Conservation (phyloP, 2,329 filamentous ascomycete genomes). For the Xylaria digitata region DNA sequence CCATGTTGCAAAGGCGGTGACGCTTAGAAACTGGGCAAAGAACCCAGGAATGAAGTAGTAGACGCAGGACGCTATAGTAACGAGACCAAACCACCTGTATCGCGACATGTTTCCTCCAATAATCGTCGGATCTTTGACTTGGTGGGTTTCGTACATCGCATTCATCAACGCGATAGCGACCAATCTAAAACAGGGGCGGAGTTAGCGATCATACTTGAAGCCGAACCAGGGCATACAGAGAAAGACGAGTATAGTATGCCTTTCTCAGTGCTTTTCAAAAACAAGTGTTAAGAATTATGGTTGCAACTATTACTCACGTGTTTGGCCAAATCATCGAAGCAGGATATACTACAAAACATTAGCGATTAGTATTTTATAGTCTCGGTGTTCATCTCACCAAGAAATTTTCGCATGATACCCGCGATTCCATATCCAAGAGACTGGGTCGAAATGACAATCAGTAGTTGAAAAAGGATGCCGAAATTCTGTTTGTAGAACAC, state of each 20-base stretch:
- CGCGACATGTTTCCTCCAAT: slow-evolving; percentile 74
- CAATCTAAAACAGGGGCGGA: slow-evolving; percentile 58
- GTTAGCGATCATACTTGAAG: slow-evolving; percentile 14
- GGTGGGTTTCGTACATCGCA: slow-evolving; percentile 74
- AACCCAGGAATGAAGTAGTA: slow-evolving; percentile 79
- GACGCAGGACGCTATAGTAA: slow-evolving; percentile 67
- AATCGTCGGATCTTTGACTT: slow-evolving; percentile 61
- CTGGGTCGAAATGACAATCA: slow-evolving; percentile 75
- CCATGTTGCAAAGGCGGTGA: slow-evolving; percentile 79
- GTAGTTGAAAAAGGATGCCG: slow-evolving; percentile 72
- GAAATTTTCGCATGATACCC: slow-evolving; percentile 72
- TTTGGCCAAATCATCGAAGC: slow-evolving; percentile 80
- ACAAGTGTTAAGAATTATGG: neutral
- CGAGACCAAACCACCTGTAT: slow-evolving; percentile 71
- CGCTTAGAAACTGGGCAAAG: slow-evolving; percentile 74
- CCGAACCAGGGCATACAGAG: neutral
- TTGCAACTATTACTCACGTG: slow-evolving; percentile 29
- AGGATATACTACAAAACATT: slow-evolving; percentile 63
- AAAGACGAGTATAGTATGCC: neutral
- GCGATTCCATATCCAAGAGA: slow-evolving; percentile 77
- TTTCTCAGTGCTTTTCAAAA: neutral
- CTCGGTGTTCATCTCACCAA: slow-evolving; percentile 57
- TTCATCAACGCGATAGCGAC: slow-evolving; percentile 76
- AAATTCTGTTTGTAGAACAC: slow-evolving; percentile 79
- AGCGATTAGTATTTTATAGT: slow-evolving; percentile 11